phyloP scores from a whole-genome alignment of 1,139 yeast genomes.

The Pichia sp. region DNA sequence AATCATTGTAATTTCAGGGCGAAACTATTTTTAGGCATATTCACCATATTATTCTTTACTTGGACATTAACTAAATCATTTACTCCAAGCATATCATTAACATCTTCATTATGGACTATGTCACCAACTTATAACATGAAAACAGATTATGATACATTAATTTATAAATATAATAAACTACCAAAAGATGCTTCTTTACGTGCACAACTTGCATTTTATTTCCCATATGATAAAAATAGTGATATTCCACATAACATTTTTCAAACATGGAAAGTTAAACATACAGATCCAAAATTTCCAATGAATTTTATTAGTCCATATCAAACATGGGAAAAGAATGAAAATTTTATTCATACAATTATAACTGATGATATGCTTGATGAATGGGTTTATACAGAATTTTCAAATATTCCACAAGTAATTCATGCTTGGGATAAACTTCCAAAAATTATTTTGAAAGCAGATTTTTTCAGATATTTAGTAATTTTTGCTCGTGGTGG shows the following conservation, averaged over 20 bases:
- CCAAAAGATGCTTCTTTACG: constrained; percentile 36
- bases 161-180: constrained; percentile 4
- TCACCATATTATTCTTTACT: neutral
- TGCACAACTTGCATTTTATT: constrained; percentile 54
- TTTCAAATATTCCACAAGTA: constrained; percentile 58
- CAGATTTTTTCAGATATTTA: constrained; percentile 70
- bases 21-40: neutral
- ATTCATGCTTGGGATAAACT: constrained; percentile 53
- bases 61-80: too few relatives aligned
- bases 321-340: constrained; percentile 53
- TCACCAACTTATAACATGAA: constrained; percentile 8
- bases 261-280: constrained; percentile 91
- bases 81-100: too few relatives aligned
- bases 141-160: constrained; percentile 1
- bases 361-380: constrained; percentile 43
- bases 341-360: constrained; percentile 53
- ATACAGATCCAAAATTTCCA: constrained; percentile 51
- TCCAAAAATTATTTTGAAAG: constrained; percentile 62
- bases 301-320: constrained; percentile 36
- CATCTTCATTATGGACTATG: neutral
- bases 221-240: constrained; percentile 60
- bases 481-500: constrained; percentile 73
- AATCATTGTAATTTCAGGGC: neutral
- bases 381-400: constrained; percentile 36
- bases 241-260: constrained; percentile 53